Percentiles rank a stretch among this genome's conserved stretches.
phyloP scores from a whole-genome alignment of 2,329 filamentous ascomycete genomes.

The Didymella arachidicola region DNA sequence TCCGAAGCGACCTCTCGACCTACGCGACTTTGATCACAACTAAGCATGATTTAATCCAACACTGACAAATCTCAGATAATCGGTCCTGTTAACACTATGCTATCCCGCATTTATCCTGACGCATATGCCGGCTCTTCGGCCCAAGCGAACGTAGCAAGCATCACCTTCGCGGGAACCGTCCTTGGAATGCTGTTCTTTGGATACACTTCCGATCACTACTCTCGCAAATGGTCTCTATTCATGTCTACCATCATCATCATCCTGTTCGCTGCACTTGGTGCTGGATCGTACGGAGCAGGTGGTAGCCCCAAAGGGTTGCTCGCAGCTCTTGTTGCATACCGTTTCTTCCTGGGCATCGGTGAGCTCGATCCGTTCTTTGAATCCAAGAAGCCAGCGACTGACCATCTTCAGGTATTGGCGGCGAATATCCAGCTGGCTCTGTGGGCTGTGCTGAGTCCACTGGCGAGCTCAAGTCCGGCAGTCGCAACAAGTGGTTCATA shows the following conservation, averaged over 20 bases:
- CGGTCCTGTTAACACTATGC: constrained; percentile 82
- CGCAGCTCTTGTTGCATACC: constrained; percentile 79
- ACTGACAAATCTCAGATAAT: constrained; percentile 68
- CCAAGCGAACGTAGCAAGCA: constrained; percentile 77
- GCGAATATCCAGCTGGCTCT: constrained; percentile 82
- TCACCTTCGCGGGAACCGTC: constrained; percentile 87
- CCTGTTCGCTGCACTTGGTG: constrained; percentile 79
- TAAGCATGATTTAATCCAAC: neutral
- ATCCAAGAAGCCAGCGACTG: neutral
- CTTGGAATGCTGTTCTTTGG: constrained; percentile 81
- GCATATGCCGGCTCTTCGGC: constrained; percentile 74
- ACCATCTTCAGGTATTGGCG: constrained; percentile 66
- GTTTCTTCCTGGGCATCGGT: constrained; percentile 74
- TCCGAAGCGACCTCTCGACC: constrained; percentile 12
- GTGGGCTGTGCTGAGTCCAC: constrained; percentile 86
- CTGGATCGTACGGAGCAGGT: constrained; percentile 77
- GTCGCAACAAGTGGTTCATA: constrained; percentile 82
- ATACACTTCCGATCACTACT: constrained; percentile 82
- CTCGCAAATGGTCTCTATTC: constrained; percentile 81
- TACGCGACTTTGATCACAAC: neutral
- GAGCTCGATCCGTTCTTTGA: constrained; percentile 1
- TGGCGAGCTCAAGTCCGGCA: constrained; percentile 79
- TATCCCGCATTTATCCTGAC: constrained; percentile 71
- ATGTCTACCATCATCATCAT: constrained; percentile 84
- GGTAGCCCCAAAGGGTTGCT: constrained; percentile 76